These are phyloP conservation scores for Solanum phureja DNA, from an alignment of 257 asterid species.

Conservation along the genomic window DNA sequence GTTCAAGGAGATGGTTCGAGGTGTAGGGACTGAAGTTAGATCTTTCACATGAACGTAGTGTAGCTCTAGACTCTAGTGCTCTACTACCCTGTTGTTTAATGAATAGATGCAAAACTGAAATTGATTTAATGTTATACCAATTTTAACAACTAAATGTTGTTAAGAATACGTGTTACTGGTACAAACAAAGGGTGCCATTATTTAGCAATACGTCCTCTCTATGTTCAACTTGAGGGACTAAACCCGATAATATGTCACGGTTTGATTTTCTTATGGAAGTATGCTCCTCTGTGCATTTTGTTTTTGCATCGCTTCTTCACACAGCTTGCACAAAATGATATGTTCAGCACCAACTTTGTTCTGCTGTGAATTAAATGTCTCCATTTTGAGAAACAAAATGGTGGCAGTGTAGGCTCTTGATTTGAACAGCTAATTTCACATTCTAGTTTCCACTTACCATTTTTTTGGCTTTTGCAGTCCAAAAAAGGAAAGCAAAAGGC, in stretches of 20 bases:
- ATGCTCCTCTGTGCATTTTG: background rate
- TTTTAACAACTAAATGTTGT: background rate
- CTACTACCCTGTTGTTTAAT: background rate
- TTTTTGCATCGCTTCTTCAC: background rate
- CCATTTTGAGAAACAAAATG: background rate
- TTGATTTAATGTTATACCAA: background rate
- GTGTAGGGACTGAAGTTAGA: background rate
- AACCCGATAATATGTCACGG: background rate
- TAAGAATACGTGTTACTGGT: background rate
- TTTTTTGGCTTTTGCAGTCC: slow-evolving; percentile 28
- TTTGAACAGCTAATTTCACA: background rate
- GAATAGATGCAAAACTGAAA: background rate
- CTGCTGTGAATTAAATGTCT: background rate
- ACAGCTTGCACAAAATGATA: background rate
- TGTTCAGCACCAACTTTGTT: background rate
- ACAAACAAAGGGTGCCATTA: background rate
- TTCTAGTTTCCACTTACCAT: background rate
- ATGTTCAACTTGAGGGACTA: background rate
- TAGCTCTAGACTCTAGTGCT: background rate
- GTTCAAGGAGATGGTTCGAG: background rate
- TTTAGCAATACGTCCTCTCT: background rate
- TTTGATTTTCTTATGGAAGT: background rate
- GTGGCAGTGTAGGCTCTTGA: background rate
- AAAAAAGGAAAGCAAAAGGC: slow-evolving; percentile 29
- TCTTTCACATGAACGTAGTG: background rate